Evolutionary conservation across 2,329 filamentous ascomycete genomes (phyloP), one percentile per base, ranked within the genome.

Genomic region (Fusarium xyrophilum): DNA sequence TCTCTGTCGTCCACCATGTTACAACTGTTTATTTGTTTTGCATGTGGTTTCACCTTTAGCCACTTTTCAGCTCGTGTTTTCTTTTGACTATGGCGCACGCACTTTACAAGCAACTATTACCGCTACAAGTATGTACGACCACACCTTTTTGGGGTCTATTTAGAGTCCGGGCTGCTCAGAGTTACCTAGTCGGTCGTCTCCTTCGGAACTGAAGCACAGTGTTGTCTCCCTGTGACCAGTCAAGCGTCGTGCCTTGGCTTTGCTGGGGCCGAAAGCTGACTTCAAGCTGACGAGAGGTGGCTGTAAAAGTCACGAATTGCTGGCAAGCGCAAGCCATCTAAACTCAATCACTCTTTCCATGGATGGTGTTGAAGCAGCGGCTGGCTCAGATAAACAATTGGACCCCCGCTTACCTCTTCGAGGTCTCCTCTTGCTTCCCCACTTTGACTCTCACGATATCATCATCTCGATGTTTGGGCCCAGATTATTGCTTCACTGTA

Each of bases 241-340:
- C 25, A 63, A 38, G 59, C 10, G 36, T 60, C 32, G 43, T 55
- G 63, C 57, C 66, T 60, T 44, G 43, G 44, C 42, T 54, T 36
- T 56, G 44, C 35, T 54, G 25, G 30, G 56, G 48, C 67, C 55
- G 67, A 57, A 12, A 70, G 59, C 56, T 67, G 67, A 69, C 67
- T 67, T 69, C 58, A 67, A 40, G 58, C 67, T 69, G 67, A 70
- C 67, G 67, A 69, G 67, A 57, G 43, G 67, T 67, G 67, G 67
- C 59, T 64, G 51, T 27, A 35, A 35, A 36, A 51, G 32, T 27
- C 27, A 36, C 42, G 32, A 28, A 51, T 58, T 35, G 55, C 30
- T 39, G 36, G 42, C 54, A 58, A 58, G 40, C n/a, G 40, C 42
- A 57, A 60, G 40, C 46, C 50, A 51, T 61, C 11, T 25, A 53